Evolutionary conservation across 495 filamentous ascomycete genomes (phyloP).

Genomic region (Hapsidospora chrysogenum): DNA sequence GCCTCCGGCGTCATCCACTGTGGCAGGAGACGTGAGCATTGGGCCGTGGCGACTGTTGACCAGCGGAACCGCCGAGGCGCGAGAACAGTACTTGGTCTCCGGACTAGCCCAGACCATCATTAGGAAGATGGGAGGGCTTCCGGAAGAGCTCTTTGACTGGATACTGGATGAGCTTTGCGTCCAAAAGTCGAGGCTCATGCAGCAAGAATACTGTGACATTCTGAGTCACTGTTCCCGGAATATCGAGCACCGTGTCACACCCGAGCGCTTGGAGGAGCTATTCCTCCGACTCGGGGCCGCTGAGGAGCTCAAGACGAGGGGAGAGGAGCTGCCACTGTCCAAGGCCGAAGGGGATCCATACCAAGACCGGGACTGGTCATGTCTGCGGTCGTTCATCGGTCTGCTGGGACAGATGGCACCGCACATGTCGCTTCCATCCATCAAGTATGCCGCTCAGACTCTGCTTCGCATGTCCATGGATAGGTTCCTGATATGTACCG

Average conservation of each 20-base stretch:
- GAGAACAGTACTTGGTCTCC: slow-evolving; percentile 49
- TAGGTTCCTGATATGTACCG: slow-evolving; percentile 22
- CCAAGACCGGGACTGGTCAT: slow-evolving; percentile 15
- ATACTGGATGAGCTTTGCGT: slow-evolving; percentile 49
- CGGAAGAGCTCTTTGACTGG: slow-evolving; percentile 61
- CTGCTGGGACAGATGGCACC: slow-evolving; percentile 15
- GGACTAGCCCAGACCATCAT: slow-evolving; percentile 49
- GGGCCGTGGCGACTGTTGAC: slow-evolving; percentile 22
- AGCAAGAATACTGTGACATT: slow-evolving; percentile 43
- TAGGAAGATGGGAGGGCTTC: slow-evolving; percentile 29
- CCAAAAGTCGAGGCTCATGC: slow-evolving; percentile 43
- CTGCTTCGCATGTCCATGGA: slow-evolving; percentile 47
- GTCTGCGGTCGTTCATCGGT: slow-evolving; percentile 16
- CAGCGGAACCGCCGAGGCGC: slow-evolving; percentile 22
- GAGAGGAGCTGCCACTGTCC: slow-evolving; percentile 6
- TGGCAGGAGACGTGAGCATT: slow-evolving; percentile 13
- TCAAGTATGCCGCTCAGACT: slow-evolving; percentile 17
- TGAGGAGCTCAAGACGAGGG: slow-evolving; percentile 10
- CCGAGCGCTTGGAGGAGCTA: slow-evolving; percentile 16
- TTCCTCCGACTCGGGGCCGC: slow-evolving; percentile 23
- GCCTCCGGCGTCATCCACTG: slow-evolving; percentile 16
- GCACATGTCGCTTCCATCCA: slow-evolving; percentile 7
- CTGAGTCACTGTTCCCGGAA: slow-evolving; percentile 18
- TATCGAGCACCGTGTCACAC: slow-evolving; percentile 18
- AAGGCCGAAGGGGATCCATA: slow-evolving; percentile 12